A percentile compares a stretch with the other conserved stretches of the same genome.
Conservation (phyloP, 2,329 filamentous ascomycete genomes). For the Pestalotiopsis sp. region DNA sequence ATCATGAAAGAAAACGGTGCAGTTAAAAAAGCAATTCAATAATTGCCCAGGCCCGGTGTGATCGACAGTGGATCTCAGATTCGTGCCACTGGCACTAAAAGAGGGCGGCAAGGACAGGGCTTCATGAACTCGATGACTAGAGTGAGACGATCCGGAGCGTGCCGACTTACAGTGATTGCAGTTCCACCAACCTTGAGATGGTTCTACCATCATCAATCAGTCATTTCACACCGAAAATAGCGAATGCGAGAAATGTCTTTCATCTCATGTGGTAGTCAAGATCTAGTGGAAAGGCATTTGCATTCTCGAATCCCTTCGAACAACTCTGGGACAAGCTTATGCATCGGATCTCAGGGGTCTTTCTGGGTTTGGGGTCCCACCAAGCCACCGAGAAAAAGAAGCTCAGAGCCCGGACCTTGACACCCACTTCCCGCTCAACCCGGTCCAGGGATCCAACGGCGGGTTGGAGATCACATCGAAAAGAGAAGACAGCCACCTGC, state of each 20-base stretch:
- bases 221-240: not conserved
- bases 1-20: not conserved
- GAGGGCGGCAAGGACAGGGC: not conserved
- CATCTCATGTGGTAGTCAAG: not conserved
- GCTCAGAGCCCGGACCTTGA: not conserved
- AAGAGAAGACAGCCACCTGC: no score
- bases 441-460: not conserved
- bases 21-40: not conserved
- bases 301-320: not conserved
- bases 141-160: not conserved
- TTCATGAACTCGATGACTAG: not conserved
- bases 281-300: not conserved
- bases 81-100: not conserved
- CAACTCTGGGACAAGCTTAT: not conserved
- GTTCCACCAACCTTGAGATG: not conserved
- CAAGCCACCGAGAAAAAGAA: not conserved
- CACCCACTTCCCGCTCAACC: not conserved
- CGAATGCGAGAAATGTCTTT: not conserved
- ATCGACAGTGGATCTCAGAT: not conserved
- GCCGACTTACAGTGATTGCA: not conserved
- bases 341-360: not conserved
- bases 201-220: not conserved
- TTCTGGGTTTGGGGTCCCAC: not conserved
- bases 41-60: not conserved
- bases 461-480: not conserved